Evolutionary conservation across 2,329 filamentous ascomycete species (phyloP).

Genomic region (Davidsoniella virescens): DNA sequence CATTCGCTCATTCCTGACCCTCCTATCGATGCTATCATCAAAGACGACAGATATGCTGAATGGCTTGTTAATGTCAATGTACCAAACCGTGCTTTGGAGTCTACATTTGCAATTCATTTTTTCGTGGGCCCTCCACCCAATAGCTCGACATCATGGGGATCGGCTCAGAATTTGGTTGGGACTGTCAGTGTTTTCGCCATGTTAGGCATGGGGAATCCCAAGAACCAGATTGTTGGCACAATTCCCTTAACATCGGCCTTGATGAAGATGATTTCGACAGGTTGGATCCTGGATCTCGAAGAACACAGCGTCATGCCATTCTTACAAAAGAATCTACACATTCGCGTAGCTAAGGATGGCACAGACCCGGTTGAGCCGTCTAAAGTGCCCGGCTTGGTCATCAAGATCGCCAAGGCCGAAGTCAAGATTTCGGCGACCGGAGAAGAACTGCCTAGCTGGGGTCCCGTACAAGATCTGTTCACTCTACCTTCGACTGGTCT

Average conservation of each 20-base stretch:
- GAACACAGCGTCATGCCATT: constrained; percentile 24
- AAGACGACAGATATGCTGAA: constrained; percentile 34
- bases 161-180: constrained; percentile 41
- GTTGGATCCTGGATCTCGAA: constrained; percentile 24
- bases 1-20: constrained; percentile 14
- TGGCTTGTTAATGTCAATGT: constrained; percentile 54
- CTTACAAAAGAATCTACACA: constrained; percentile 24
- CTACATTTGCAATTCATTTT: constrained; percentile 46
- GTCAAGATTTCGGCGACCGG: constrained; percentile 21
- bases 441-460: constrained; percentile 25
- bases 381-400: constrained; percentile 20
- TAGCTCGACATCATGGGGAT: constrained; percentile 33
- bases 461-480: constrained; percentile 15
- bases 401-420: constrained; percentile 23
- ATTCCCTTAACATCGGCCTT: constrained; percentile 35
- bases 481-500: constrained; percentile 4
- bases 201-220: constrained; percentile 12
- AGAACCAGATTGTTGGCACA: constrained; percentile 22
- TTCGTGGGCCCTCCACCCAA: constrained; percentile 43
- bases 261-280: constrained; percentile 25
- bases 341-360: constrained; percentile 20
- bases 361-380: constrained; percentile 15
- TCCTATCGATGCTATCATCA: constrained; percentile 20
- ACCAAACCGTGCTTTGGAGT: constrained; percentile 40
- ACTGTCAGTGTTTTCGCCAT: constrained; percentile 40